A percentile compares a stretch with the other conserved stretches of the same genome.
Evolutionary conservation across 2,329 filamentous ascomycete species (phyloP).

Genomic region (Paramyrothecium roridum): DNA sequence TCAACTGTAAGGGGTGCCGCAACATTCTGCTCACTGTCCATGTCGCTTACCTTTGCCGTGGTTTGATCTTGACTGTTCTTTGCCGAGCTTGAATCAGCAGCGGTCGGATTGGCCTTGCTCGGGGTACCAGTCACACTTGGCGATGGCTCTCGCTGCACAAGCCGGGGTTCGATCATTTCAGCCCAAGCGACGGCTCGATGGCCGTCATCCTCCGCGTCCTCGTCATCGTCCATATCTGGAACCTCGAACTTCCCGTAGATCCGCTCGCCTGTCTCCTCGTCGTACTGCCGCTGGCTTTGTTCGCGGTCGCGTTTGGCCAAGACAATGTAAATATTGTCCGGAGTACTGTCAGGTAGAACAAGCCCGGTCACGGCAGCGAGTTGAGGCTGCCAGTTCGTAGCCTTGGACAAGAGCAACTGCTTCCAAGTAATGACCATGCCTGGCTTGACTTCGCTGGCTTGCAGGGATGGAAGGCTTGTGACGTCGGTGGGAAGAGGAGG

Average conservation of each 20-base stretch:
- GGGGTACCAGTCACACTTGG: slow-evolving; percentile 17
- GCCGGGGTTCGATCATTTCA: slow-evolving; percentile 66
- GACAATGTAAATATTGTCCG: slow-evolving; percentile 52
- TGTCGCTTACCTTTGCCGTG: slow-evolving; percentile 20
- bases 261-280: slow-evolving; percentile 66
- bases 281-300: slow-evolving; percentile 55
- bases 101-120: slow-evolving; percentile 21
- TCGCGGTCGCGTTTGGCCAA: slow-evolving; percentile 68
- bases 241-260: slow-evolving; percentile 78
- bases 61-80: slow-evolving; percentile 5
- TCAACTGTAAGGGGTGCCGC: not conserved
- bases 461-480: slow-evolving; percentile 47
- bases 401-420: slow-evolving; percentile 56
- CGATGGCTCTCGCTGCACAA: slow-evolving; percentile 44
- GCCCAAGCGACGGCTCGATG: slow-evolving; percentile 55
- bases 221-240: slow-evolving; percentile 60
- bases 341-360: slow-evolving; percentile 53
- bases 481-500: slow-evolving; percentile 59
- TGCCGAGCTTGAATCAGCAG: slow-evolving; percentile 9
- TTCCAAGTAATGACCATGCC: slow-evolving; percentile 71
- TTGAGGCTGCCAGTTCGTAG: slow-evolving; percentile 65
- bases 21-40: slow-evolving; percentile 8
- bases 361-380: slow-evolving; percentile 64
- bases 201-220: slow-evolving; percentile 58
- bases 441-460: slow-evolving; percentile 41